Conservation (phyloP, 805 yeast genomes). For the Pichia deserticola region DNA sequence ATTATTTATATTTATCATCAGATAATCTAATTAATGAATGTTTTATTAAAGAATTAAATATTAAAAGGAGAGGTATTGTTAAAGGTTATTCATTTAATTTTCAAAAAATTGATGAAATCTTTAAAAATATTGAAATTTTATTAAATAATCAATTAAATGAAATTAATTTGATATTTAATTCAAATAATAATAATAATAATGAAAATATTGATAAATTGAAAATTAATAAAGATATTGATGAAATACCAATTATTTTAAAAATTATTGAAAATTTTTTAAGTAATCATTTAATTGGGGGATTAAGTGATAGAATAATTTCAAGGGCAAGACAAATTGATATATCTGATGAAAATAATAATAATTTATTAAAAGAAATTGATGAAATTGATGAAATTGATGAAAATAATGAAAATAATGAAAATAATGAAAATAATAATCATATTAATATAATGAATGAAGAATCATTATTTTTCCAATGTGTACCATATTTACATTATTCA, state of each 20-base stretch:
- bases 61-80: constrained; percentile 21
- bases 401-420: constrained; percentile 21
- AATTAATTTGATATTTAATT: constrained; percentile 20
- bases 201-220: too few relatives aligned
- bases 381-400: constrained; percentile 15
- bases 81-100: constrained; percentile 23
- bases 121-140: constrained; percentile 14
- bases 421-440: constrained; percentile 1
- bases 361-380: neutral
- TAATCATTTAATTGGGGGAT: constrained; percentile 29
- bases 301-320: constrained; percentile 25
- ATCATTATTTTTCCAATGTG: constrained; percentile 30
- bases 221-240: constrained; percentile 17
- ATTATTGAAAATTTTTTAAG: constrained; percentile 29
- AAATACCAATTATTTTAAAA: constrained; percentile 29
- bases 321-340: constrained; percentile 30
- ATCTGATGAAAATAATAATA: constrained; percentile 9
- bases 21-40: constrained; percentile 17
- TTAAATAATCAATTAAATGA: constrained; percentile 25
- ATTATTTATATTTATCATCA: constrained; percentile 20
- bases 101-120: constrained; percentile 19
- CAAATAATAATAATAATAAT: neutral
- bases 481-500: constrained; percentile 28
- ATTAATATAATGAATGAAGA: constrained; percentile 28
- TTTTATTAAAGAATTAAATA: constrained; percentile 10